phyloP scores from a whole-genome alignment of 192 early-diverging fungal species.

The Podila clonocystis region DNA sequence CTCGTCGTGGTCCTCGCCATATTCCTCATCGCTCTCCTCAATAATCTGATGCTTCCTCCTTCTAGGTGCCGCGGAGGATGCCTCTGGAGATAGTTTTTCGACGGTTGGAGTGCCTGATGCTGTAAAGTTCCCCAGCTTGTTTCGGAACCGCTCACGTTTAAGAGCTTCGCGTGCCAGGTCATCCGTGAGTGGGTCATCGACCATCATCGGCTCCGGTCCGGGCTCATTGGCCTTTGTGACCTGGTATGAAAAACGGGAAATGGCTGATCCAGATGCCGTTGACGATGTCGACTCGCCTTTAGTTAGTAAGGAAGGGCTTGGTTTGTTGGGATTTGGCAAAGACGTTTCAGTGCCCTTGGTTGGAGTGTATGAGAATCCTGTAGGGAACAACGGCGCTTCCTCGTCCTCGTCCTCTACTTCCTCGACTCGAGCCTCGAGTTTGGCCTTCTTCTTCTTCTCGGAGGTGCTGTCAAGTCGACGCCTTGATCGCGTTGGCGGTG shows the following conservation, averaged over 20 bases:
- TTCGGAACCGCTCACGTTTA: slow-evolving; percentile 12
- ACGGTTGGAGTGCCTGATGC: background rate
- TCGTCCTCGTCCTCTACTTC: background rate
- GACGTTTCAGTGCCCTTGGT: background rate
- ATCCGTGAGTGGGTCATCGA: background rate
- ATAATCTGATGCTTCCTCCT: slow-evolving; percentile 10
- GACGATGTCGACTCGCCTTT: background rate
- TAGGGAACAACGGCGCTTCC: slow-evolving; percentile 20
- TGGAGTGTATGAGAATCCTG: slow-evolving; percentile 6
- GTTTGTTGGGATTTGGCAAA: background rate
- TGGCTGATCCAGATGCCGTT: background rate
- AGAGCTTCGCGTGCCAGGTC: background rate
- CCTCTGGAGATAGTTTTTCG: background rate
- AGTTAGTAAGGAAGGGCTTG: background rate
- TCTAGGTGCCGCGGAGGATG: background rate
- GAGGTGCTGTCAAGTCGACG: background rate
- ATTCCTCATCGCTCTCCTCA: slow-evolving; percentile 25
- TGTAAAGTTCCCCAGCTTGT: slow-evolving; percentile 17
- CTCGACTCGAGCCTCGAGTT: background rate
- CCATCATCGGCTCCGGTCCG: background rate
- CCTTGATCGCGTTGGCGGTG: background rate
- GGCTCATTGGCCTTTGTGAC: background rate
- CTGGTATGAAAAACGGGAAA: slow-evolving; percentile 16
- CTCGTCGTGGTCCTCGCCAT: slow-evolving; percentile 5
- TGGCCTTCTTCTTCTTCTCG: background rate